phyloP scores from a whole-genome alignment of 192 early-diverging fungal genomes.

The Coemansia sp. region DNA sequence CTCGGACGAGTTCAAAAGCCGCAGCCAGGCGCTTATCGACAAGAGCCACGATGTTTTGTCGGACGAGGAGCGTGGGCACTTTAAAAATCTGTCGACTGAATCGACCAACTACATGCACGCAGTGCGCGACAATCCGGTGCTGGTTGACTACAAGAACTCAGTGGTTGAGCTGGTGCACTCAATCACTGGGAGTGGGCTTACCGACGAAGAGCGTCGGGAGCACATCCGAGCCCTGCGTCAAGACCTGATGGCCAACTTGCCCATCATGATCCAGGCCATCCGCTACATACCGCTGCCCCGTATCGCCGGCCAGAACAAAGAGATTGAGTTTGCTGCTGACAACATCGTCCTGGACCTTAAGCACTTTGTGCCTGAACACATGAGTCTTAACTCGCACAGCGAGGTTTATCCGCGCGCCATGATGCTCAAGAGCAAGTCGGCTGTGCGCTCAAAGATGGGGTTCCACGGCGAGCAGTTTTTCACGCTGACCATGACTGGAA shows the following conservation, averaged over 20 bases:
- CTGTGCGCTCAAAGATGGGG: constrained; percentile 28
- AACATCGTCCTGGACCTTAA: constrained; percentile 52
- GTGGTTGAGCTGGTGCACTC: constrained; percentile 27
- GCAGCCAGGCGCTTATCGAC: constrained; percentile 31
- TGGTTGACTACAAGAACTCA: constrained; percentile 34
- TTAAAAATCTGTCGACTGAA: constrained; percentile 23
- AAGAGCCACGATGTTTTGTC: constrained; percentile 26
- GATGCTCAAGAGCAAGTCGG: constrained; percentile 31
- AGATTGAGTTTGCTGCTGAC: constrained; percentile 52
- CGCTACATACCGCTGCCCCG: constrained; percentile 50
- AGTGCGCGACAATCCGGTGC: constrained; percentile 32
- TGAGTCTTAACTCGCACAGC: constrained; percentile 38
- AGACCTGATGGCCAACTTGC: constrained; percentile 39
- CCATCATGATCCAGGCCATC: constrained; percentile 27
- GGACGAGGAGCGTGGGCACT: constrained; percentile 31
- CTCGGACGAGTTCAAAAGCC: constrained; percentile 38
- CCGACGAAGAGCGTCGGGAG: constrained; percentile 28
- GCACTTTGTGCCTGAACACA: constrained; percentile 49
- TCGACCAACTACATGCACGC: constrained; percentile 27
- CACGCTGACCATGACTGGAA: constrained; percentile 35
- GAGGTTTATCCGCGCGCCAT: constrained; percentile 44
- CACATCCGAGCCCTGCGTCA: constrained; percentile 34
- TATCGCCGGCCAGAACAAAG: constrained; percentile 40
- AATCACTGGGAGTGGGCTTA: constrained; percentile 24
- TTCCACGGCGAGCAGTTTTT: constrained; percentile 50